Base-by-base conservation (phyloP, 1,284 basidiomycete species). In the Trametes pubescens region DNA sequence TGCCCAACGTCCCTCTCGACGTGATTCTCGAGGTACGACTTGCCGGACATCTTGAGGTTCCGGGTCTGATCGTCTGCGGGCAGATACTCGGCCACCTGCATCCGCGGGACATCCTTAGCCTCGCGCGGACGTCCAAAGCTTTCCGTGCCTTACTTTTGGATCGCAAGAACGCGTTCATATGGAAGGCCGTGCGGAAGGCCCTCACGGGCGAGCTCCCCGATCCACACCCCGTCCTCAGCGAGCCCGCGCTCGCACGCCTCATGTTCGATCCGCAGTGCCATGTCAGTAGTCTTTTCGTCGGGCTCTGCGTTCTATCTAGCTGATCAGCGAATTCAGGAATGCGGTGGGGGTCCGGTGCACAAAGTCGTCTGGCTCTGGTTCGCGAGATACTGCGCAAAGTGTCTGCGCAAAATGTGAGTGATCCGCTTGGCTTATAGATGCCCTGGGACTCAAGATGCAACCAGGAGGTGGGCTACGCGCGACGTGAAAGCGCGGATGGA, bases 181-280 rank as follows among this genome's bases (percentile, higher is more conserved):
- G 44, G 44, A 6, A 13, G 22, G 21, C 6, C 8, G 44, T 21
- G 44, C 44, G 44, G 21, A 9, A 13, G n/a, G 44, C 44, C 2
- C 21, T 47, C n/a, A 21, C 44, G 10, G 44, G 44, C 13, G 44
- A 6, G 10, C 44, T 47, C 2, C 1, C 21, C 21, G 44, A 47
- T 13, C 44, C 44, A 21, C 21, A 47, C 44, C 44, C 44, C 4
- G 5, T 51, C 51, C 38, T 78, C 51, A 71, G 67, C 51, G 77
- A 79, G 52, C 73, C 77, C 4, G 63, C 67, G 51, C 76, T 72
- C 52, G 69, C 69, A 1, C 55, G 68, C 34, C 63, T 76, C 35
- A 47, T 64, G 11, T 75, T 76, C 47, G 43, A 14, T 1, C 21
- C 21, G 22, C 32, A 43, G 22, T 56, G 54, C n/a, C 37, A 56